Evolutionary conservation across 2,329 filamentous ascomycete genomes (phyloP), one percentile per base, ranked within the genome.

Genomic region (Trematosphaeria pertusa): DNA sequence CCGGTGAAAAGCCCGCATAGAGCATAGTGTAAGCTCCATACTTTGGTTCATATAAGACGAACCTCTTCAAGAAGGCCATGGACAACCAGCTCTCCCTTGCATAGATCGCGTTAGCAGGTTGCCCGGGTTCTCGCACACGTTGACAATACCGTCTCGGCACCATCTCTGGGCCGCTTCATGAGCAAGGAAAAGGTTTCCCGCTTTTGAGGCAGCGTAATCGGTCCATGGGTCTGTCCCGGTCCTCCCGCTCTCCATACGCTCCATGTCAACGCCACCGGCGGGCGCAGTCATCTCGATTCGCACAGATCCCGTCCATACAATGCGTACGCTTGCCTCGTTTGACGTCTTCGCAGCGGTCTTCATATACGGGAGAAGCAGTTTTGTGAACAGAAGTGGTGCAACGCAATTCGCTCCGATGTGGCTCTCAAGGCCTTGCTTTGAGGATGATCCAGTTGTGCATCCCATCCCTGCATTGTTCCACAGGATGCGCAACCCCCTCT

Each of bases 401-500:
- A 75, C 43, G 39, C 57, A 64, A 46, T 76, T 74, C 8, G 66
- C 71, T 7, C 60, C 73, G 12, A 74, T 56, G 28, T 73, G 65
- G 2, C 43, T 26, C n/a, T 62, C 57, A 41, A 50, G 43, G 14
- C 45, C 46, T 41, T 60, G 50, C 1, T 24, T 36, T 2, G 40
- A 48, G 10, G 44, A 38, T 11, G 37, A 50, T 0, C 61, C 65
- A 0, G 6, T n/a, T 0, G 59, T 50, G 1, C 55, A 41, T 10
- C 53, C 54, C 20, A 73, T 53, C 31, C 64, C 71, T 3, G 62
- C 62, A 38, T 65, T 65, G 43, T 65, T 65, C 31, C 34, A 46
- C 6, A 79, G 62, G 6, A 78, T 67, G 34, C 78, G 67, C 1
- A 78, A 67, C 5, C 59, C 60, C 9, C 56, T 52, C 47, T 78